Conservation (phyloP, 495 filamentous ascomycete genomes). For the Penicillium canescens region DNA sequence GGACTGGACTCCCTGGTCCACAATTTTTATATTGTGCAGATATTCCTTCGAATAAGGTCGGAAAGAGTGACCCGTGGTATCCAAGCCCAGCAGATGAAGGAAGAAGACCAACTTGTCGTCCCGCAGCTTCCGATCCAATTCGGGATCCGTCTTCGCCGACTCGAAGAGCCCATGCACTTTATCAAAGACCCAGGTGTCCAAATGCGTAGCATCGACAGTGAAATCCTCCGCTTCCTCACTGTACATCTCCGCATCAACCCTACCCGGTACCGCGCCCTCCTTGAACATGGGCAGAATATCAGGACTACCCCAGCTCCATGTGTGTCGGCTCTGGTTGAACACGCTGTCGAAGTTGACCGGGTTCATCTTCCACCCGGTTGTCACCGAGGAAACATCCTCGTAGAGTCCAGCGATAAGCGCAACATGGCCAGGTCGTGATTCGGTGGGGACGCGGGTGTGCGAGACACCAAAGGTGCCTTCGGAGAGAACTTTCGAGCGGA, state of each 20-base stretch:
- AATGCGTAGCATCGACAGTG: slow-evolving; percentile 71
- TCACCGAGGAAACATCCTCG: slow-evolving; percentile 97
- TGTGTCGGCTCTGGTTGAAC: slow-evolving; percentile 94
- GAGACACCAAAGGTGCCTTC: slow-evolving; percentile 99
- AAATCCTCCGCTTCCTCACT: slow-evolving; percentile 86
- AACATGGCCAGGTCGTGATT: slow-evolving; percentile 96
- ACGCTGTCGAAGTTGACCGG: slow-evolving; percentile 98
- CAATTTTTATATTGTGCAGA: slow-evolving; percentile 89
- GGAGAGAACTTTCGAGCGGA: slow-evolving; percentile 82
- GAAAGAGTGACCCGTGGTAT: slow-evolving; percentile 86
- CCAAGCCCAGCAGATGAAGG: slow-evolving; percentile 91
- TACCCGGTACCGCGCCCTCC: slow-evolving; percentile 83
- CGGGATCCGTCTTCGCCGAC: slow-evolving; percentile 72
- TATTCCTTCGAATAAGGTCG: slow-evolving; percentile 96
- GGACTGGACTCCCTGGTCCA: slow-evolving; percentile 84
- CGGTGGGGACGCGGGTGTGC: slow-evolving; percentile 95
- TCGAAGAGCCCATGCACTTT: slow-evolving; percentile 84
- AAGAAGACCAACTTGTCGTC: slow-evolving; percentile 95
- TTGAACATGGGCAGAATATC: slow-evolving; percentile 99
- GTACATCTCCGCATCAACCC: slow-evolving; percentile 84
- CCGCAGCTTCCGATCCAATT: slow-evolving; percentile 70
- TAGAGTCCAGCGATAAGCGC: slow-evolving; percentile 97
- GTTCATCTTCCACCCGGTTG: slow-evolving; percentile 98
- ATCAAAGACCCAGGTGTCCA: slow-evolving; percentile 97
- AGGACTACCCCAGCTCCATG: slow-evolving; percentile 98